phyloP scores from a whole-genome alignment of 805 yeast species.

The Saturnispora sanitii region DNA sequence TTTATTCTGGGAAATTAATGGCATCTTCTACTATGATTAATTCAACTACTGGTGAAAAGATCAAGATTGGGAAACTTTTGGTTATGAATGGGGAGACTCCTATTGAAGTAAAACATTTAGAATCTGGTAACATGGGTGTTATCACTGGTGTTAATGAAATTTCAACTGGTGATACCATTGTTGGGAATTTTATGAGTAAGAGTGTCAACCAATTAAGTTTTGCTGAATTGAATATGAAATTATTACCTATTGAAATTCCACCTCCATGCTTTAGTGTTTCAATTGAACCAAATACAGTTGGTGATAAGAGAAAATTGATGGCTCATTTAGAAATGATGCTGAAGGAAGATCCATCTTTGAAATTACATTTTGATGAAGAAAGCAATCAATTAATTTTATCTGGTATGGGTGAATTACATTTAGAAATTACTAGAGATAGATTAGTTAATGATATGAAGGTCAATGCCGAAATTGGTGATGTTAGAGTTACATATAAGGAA shows the following conservation, averaged over 20 bases:
- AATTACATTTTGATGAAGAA: constrained; percentile 66
- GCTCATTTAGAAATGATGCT: constrained; percentile 54
- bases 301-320: constrained; percentile 69
- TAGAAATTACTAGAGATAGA: constrained; percentile 79
- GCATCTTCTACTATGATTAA: constrained; percentile 56
- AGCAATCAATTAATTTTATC: constrained; percentile 80
- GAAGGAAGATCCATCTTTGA: constrained; percentile 88
- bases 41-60: constrained; percentile 57
- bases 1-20: constrained; percentile 70
- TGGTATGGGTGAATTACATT: constrained; percentile 96
- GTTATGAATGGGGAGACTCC: constrained; percentile 86
- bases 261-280: constrained; percentile 88
- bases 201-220: constrained; percentile 23
- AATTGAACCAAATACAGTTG: constrained; percentile 72
- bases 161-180: constrained; percentile 84
- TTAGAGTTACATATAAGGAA: constrained; percentile 87
- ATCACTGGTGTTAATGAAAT: constrained; percentile 65
- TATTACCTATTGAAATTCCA: constrained; percentile 75
- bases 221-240: constrained; percentile 37
- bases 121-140: constrained; percentile 86
- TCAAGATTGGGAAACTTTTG: constrained; percentile 58
- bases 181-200: constrained; percentile 47
- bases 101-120: constrained; percentile 52
- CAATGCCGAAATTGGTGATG: constrained; percentile 67
- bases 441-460: constrained; percentile 76